A percentile compares a stretch with the other conserved stretches of the same genome.
These are phyloP conservation scores for Sideroxylon spinosum DNA, from an alignment of 179 eudicot species.

Conservation along the genomic window DNA sequence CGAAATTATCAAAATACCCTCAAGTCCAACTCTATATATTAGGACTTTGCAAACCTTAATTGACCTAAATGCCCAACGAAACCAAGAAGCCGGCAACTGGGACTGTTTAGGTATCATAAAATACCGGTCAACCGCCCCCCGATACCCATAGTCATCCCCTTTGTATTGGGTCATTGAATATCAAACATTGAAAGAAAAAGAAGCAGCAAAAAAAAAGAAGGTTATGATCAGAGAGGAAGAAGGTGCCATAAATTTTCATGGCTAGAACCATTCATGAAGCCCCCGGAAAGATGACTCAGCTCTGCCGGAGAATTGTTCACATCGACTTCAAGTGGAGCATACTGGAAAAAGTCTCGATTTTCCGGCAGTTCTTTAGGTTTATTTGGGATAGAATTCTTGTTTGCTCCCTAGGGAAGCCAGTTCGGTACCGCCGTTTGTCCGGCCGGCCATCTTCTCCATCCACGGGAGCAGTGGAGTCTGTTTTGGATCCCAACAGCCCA, in stretches of 20 bases:
- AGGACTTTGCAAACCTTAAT: neutral
- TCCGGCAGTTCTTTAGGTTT: conserved; percentile 44
- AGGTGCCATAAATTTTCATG: conserved; percentile 17
- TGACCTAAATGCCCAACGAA: conserved; percentile 19
- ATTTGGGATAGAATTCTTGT: conserved; percentile 52
- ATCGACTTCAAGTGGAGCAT: conserved; percentile 35
- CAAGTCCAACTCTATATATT: neutral
- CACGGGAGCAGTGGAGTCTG: conserved; percentile 17
- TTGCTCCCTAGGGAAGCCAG: conserved; percentile 36
- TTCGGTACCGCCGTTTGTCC: conserved; percentile 43
- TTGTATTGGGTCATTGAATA: neutral
- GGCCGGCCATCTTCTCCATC: conserved; percentile 20
- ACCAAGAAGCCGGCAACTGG: conserved; percentile 32
- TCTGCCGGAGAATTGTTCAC: conserved; percentile 54
- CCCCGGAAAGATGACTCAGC: conserved; percentile 61
- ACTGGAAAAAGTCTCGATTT: conserved; percentile 27
- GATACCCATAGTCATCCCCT: neutral
- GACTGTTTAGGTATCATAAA: conserved; percentile 20
- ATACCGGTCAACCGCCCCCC: conserved; percentile 32
- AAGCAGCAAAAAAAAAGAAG: neutral
- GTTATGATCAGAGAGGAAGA: neutral
- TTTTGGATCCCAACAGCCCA: conserved; percentile 19
- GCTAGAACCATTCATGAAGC: conserved; percentile 26
- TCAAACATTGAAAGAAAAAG: neutral
- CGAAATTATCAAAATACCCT: conserved; percentile 8